A percentile compares a stretch with the other conserved stretches of the same genome.
These are phyloP conservation scores for Pseudozyma sp. DNA, from an alignment of 1,284 basidiomycete species.

Conservation along the genomic window DNA sequence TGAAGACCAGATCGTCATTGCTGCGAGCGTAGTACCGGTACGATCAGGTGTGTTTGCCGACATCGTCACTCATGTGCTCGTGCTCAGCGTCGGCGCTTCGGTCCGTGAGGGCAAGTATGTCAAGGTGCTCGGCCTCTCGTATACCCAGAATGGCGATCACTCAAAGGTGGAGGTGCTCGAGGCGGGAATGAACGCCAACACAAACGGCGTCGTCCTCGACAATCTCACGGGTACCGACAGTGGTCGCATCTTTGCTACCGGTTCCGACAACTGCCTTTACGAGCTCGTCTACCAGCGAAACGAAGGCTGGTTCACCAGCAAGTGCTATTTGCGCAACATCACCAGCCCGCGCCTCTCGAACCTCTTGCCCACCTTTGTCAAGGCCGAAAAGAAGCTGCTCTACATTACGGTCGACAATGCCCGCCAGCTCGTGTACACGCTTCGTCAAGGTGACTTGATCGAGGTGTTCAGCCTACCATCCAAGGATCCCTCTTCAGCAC, in stretches of 20 bases:
- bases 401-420: slow-evolving; percentile 59
- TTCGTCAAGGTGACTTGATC: slow-evolving; percentile 62
- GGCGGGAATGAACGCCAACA: slow-evolving; percentile 83
- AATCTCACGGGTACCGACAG: slow-evolving; percentile 82
- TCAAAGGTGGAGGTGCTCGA: slow-evolving; percentile 83
- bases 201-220: slow-evolving; percentile 80
- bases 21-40: slow-evolving; percentile 70
- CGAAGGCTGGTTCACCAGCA: slow-evolving; percentile 91
- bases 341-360: slow-evolving; percentile 70
- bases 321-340: slow-evolving; percentile 79
- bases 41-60: slow-evolving; percentile 83
- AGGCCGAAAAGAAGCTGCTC: slow-evolving; percentile 74
- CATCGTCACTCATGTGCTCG: slow-evolving; percentile 87
- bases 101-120: slow-evolving; percentile 75
- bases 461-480: slow-evolving; percentile 61
- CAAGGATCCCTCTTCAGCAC: slow-evolving; percentile 54
- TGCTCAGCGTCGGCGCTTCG: slow-evolving; percentile 79
- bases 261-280: slow-evolving; percentile 87
- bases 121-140: slow-evolving; percentile 83
- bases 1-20: slow-evolving; percentile 83
- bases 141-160: slow-evolving; percentile 68
- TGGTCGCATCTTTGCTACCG: slow-evolving; percentile 90
- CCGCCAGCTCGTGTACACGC: slow-evolving; percentile 61
- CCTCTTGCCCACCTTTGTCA: slow-evolving; percentile 65
- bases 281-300: slow-evolving; percentile 92